Evolutionary conservation across 1,284 basidiomycete species (phyloP), one percentile per base, ranked within the genome.

Genomic region (Cerioporus squamosus): DNA sequence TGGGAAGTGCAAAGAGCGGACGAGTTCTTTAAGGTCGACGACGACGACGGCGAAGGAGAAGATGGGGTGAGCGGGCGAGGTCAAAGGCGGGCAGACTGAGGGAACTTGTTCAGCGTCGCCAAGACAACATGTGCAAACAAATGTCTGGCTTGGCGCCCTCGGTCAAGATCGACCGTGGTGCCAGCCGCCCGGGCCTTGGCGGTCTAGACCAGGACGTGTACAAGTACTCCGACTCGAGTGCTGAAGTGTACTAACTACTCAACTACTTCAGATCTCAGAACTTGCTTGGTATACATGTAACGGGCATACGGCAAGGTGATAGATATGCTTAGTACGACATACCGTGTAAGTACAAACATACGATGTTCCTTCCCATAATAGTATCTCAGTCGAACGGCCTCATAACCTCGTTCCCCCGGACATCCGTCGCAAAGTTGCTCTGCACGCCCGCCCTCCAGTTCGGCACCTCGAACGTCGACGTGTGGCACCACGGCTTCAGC

Each of bases 401-500:
- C 79, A 81, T 81, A 24, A 75, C 71, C 0, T 70, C 69, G 66
- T 82, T 83, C 20, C 73, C 75, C 51, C 77, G 69, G 47, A 83
- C 80, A 56, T 81, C 80, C 42, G 74, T 76, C 44, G 80, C 80
- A 62, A 83, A 83, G 55, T 80, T 79, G 62, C 81, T 83, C 55
- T 62, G 66, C 29, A 76, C 72, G 9, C 80, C 81, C 47, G 71
- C 68, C 66, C 70, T 74, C 81, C 81, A 82, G 62, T 72, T 71
- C 9, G 81, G 77, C 9, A 74, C 63, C 64, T 83, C 82, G 62
- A 83, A 83, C 22, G 79, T 77, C 24, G 78, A 72, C 10, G 77
- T 76, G 68, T 83, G 81, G 68, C 79, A 81, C 81, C 81, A 84
- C 36, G 80, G 81, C 66, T 83, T 83, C 43, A 79, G 69, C 22